Evolutionary conservation across 306 rosid species (phyloP).

Genomic region (Sesbania bispinosa): DNA sequence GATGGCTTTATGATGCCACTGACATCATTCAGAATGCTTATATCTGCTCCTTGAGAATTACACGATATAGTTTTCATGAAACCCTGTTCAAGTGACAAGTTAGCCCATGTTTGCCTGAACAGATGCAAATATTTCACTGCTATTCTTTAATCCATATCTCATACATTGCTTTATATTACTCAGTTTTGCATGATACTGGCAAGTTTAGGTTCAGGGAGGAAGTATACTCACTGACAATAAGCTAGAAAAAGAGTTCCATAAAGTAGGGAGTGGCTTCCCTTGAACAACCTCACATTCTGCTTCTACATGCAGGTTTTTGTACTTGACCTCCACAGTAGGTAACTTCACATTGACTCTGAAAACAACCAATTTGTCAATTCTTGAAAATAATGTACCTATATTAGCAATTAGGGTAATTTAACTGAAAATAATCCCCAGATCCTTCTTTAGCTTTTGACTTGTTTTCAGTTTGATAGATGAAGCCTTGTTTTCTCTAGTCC

Average conservation of each 20-base stretch:
- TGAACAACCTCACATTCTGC: constrained; percentile 56
- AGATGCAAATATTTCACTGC: neutral
- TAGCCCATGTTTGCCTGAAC: constrained; percentile 21
- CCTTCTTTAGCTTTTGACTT: constrained; percentile 5
- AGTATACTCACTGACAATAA: constrained; percentile 43
- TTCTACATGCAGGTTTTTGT: constrained; percentile 44
- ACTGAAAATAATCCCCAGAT: no score
- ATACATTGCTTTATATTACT: constrained; percentile 8
- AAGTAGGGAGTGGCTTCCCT: constrained; percentile 62
- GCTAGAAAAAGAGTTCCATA: constrained; percentile 51
- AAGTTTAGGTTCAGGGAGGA: constrained; percentile 17
- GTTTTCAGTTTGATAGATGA: constrained; percentile 15
- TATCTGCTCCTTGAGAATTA: constrained; percentile 38
- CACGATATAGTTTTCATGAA: constrained; percentile 40
- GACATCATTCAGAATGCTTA: constrained; percentile 49
- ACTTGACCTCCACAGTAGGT: constrained; percentile 54
- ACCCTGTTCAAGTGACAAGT: constrained; percentile 35
- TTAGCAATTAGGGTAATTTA: no score
- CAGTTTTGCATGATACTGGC: neutral
- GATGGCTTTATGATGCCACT: constrained; percentile 59
- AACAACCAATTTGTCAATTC: constrained; percentile 29
- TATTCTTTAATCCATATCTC: neutral
- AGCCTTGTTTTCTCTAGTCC: constrained; percentile 7
- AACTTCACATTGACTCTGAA: constrained; percentile 49
- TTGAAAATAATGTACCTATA: constrained; percentile 12